Percentiles rank a stretch among this genome's conserved stretches.
phyloP scores from a whole-genome alignment of 2,329 filamentous ascomycete genomes.

The Parascedosporium putredinis region DNA sequence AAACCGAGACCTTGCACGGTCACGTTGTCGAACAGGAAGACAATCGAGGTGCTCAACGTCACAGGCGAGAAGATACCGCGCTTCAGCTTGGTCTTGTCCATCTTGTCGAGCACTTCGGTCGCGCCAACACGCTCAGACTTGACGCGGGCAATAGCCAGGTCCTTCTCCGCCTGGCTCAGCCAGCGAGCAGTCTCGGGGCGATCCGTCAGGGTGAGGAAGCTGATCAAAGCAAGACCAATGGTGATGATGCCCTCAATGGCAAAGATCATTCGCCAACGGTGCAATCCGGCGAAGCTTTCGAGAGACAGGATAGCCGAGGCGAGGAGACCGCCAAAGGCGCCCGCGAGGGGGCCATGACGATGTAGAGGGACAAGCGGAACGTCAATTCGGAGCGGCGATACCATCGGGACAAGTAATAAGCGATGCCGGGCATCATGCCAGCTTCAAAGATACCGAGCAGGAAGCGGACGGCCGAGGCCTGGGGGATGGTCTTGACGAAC shows the following conservation, averaged over 20 bases:
- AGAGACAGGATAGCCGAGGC: conserved; percentile 52
- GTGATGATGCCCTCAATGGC: conserved; percentile 56
- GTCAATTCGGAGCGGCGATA: conserved; percentile 36
- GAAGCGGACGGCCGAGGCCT: conserved; percentile 45
- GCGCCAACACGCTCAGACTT: conserved; percentile 45
- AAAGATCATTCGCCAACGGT: conserved; percentile 59
- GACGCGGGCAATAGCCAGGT: conserved; percentile 50
- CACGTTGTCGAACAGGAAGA: conserved; percentile 57
- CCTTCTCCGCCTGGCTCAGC: conserved; percentile 54
- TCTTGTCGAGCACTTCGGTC: conserved; percentile 47
- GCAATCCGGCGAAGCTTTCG: conserved; percentile 41
- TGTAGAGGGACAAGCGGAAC: conserved; percentile 53
- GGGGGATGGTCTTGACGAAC: conserved; percentile 41
- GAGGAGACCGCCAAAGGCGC: conserved; percentile 57
- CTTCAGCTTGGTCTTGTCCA: conserved; percentile 48
- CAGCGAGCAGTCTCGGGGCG: conserved; percentile 55
- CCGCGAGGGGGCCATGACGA: conserved; percentile 57
- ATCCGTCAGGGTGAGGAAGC: conserved; percentile 54
- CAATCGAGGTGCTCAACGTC: conserved; percentile 34
- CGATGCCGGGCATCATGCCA: conserved; percentile 54
- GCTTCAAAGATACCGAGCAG: conserved; percentile 52
- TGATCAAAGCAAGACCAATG: conserved; percentile 38
- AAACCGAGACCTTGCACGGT: conserved; percentile 64
- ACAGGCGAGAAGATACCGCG: conserved; percentile 56
- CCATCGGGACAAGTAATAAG: conserved; percentile 55